A percentile compares a stretch with the other conserved stretches of the same genome.
Conservation (phyloP, 352 stramenopile species). For the Elongisporangium anandrum region DNA sequence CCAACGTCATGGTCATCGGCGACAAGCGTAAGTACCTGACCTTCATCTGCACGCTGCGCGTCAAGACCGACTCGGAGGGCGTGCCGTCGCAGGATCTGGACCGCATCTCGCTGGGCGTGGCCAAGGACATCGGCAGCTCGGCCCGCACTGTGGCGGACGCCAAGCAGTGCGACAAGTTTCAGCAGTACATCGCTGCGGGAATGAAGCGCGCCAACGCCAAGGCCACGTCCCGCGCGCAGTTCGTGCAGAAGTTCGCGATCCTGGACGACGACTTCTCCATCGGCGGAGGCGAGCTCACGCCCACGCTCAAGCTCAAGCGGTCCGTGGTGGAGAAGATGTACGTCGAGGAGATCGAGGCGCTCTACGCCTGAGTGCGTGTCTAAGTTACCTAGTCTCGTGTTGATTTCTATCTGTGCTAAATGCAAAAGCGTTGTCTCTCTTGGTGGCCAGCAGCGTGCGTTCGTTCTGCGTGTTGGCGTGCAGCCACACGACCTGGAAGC, state of each 20-base stretch:
- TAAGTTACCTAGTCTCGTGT: too few relatives aligned
- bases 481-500: slow-evolving; percentile 24
- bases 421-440: slow-evolving; percentile 5
- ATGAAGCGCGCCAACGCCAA: slow-evolving; percentile 59
- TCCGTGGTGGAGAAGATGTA: slow-evolving; percentile 87
- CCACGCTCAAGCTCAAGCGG: slow-evolving; percentile 94
- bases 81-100: slow-evolving; percentile 71
- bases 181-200: slow-evolving; percentile 69
- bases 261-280: slow-evolving; percentile 83
- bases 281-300: slow-evolving; percentile 87
- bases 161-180: slow-evolving; percentile 57
- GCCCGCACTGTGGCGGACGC: slow-evolving; percentile 83
- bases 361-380: slow-evolving; percentile 51
- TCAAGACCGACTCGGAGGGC: slow-evolving; percentile 53
- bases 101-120: slow-evolving; percentile 52
- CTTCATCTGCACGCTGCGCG: slow-evolving; percentile 80
- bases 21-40: slow-evolving; percentile 90
- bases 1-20: slow-evolving; percentile 89
- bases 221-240: slow-evolving; percentile 45
- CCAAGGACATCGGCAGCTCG: slow-evolving; percentile 47
- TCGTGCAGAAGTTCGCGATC: slow-evolving; percentile 79
- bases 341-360: slow-evolving; percentile 71
- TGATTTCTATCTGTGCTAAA: not conserved
- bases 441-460: slow-evolving; percentile 30
- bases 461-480: slow-evolving; percentile 46